Evolutionary conservation across 306 rosid genomes (phyloP).

Genomic region (Prunus mira): DNA sequence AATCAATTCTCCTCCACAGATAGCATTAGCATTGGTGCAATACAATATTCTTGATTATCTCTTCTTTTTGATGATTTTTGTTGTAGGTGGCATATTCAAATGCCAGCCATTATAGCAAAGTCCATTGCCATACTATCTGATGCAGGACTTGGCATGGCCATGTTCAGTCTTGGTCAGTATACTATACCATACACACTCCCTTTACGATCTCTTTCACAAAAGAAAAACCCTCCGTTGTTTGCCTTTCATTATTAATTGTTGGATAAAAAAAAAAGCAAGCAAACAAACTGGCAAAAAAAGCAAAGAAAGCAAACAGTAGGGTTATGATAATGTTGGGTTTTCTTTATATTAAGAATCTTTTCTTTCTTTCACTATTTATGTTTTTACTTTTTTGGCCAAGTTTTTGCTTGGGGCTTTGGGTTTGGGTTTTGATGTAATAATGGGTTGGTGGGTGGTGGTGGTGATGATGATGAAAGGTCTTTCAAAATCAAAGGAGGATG

Average conservation of each 20-base stretch:
- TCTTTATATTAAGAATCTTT: constrained; percentile 25
- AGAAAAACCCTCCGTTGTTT: too few relatives aligned
- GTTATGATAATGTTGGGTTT: constrained; percentile 42
- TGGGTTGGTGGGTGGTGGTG: constrained; percentile 27
- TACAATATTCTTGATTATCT: background rate
- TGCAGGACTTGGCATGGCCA: constrained; percentile 98
- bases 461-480: constrained; percentile 60
- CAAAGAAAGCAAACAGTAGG: constrained; percentile 19
- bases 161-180: constrained; percentile 93
- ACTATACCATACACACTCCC: too few relatives aligned
- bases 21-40: too few relatives aligned
- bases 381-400: constrained; percentile 33
- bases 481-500: constrained; percentile 23
- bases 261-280: constrained; percentile 13
- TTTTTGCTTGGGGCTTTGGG: constrained; percentile 3
- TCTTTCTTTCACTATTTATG: background rate
- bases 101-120: constrained; percentile 83
- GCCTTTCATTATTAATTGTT: constrained; percentile 26
- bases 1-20: too few relatives aligned
- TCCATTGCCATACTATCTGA: constrained; percentile 88
- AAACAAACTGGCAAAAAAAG: constrained; percentile 20
- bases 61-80: background rate
- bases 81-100: constrained; percentile 72
- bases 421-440: constrained; percentile 21
- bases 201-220: too few relatives aligned